These are phyloP conservation scores for Anthracocystis setariae DNA, from an alignment of 1,284 basidiomycete genomes.

Conservation along the genomic window DNA sequence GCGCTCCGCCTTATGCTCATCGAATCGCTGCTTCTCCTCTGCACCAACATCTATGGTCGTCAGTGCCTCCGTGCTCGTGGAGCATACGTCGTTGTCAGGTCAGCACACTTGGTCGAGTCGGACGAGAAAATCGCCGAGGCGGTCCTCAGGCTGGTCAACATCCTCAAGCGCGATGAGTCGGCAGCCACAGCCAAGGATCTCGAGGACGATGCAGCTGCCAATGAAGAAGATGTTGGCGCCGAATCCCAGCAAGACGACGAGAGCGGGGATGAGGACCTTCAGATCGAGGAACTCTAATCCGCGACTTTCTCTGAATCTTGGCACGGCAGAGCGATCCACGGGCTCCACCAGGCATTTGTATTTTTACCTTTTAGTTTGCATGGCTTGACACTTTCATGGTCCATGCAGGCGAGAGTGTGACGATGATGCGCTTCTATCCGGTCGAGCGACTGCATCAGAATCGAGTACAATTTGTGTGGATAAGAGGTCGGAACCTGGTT, in stretches of 20 bases:
- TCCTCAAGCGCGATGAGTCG: conserved; percentile 65
- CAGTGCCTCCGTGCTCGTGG: conserved; percentile 82
- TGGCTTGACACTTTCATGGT: too few species aligned
- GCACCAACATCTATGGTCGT: conserved; percentile 86
- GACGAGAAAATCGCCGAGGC: conserved; percentile 74
- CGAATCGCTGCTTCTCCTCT: conserved; percentile 87
- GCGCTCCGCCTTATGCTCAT: conserved; percentile 84
- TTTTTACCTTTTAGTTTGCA: conserved; percentile 13
- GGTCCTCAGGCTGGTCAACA: conserved; percentile 64
- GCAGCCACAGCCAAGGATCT: conserved; percentile 50
- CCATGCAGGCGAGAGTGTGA: too few species aligned
- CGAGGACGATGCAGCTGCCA: conserved; percentile 44
- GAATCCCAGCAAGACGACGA: conserved; percentile 43
- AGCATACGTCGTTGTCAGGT: conserved; percentile 86
- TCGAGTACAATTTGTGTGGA: too few species aligned
- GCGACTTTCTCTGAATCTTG: not conserved
- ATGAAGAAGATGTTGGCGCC: conserved; percentile 45
- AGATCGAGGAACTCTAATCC: conserved; percentile 60
- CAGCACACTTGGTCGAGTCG: conserved; percentile 81
- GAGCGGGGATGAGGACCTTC: conserved; percentile 57
- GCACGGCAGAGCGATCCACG: not conserved
- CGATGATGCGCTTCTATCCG: too few species aligned
- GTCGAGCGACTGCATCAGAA: too few species aligned
- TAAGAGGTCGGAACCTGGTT: too few species aligned
- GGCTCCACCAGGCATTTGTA: conserved; percentile 21